Conservation (phyloP, 2,329 filamentous ascomycete species). For the Fusarium nisikadoi region DNA sequence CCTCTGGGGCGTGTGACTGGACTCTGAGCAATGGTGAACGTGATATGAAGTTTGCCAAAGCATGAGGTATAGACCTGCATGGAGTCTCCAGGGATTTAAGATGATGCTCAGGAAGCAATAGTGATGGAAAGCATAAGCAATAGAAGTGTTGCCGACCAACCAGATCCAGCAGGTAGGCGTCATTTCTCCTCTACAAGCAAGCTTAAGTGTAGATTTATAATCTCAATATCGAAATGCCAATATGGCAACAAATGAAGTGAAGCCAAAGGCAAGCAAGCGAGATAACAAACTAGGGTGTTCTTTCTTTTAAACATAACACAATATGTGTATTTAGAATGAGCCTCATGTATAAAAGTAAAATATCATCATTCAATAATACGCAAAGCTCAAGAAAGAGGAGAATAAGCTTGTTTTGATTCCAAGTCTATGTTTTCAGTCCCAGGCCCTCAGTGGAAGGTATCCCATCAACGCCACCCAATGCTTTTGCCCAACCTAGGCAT, state of each 20-base stretch:
- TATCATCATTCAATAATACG: too few relatives aligned
- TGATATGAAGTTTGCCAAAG: neutral
- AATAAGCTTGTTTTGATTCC: neutral
- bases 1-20: neutral
- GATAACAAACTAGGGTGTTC: too few relatives aligned
- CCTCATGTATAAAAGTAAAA: neutral
- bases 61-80: neutral
- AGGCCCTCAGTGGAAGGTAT: conserved; percentile 28
- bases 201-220: neutral
- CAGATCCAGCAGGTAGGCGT: neutral
- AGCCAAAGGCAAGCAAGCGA: too few relatives aligned
- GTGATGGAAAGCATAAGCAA: neutral
- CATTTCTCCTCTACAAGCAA: neutral
- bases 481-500: conserved; percentile 19
- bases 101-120: neutral
- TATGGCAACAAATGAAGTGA: too few relatives aligned
- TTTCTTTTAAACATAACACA: neutral
- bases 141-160: neutral
- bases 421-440: neutral
- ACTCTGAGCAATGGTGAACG: neutral
- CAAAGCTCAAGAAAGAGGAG: neutral
- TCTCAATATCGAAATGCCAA: too few relatives aligned
- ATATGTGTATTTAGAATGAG: neutral
- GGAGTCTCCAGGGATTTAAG: neutral
- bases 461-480: conserved; percentile 38